Percentiles rank a stretch among this genome's conserved stretches.
These are phyloP conservation scores for Boechera stricta DNA, from an alignment of 345 rosid genomes.

Conservation along the genomic window DNA sequence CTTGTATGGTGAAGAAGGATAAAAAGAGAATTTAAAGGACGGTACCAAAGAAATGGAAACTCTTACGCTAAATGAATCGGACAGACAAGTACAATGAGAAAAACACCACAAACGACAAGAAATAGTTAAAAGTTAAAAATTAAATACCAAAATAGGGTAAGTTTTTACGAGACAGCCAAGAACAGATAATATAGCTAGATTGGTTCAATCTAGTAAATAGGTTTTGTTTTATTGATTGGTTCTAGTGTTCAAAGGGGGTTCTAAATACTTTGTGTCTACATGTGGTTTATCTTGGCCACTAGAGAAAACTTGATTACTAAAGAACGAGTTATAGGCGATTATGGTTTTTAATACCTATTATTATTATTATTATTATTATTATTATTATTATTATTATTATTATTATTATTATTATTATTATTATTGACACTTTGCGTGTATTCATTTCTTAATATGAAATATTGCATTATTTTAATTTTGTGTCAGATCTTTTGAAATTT, in stretches of 20 bases:
- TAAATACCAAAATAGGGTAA: slow-evolving; percentile 20
- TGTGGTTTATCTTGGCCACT: not conserved
- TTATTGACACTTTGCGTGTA: not conserved
- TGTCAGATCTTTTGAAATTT: not conserved
- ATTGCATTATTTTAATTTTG: not conserved
- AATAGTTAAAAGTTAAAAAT: slow-evolving; percentile 4
- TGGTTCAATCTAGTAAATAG: slow-evolving; percentile 30
- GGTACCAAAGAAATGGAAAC: slow-evolving; percentile 38
- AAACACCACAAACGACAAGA: slow-evolving; percentile 38
- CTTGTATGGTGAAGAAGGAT: slow-evolving; percentile 27
- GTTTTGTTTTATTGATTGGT: slow-evolving; percentile 11
- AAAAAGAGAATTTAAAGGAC: slow-evolving; percentile 37
- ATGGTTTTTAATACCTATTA: too few species aligned
- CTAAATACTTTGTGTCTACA: not conserved
- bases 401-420: too few species aligned
- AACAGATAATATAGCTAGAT: slow-evolving; percentile 25
- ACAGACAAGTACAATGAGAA: slow-evolving; percentile 45
- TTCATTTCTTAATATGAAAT: not conserved
- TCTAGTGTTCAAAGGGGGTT: slow-evolving; percentile 8
- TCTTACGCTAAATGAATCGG: slow-evolving; percentile 35
- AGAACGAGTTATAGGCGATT: not conserved
- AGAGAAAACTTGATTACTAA: not conserved
- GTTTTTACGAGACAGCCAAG: slow-evolving; percentile 36
- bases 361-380: too few species aligned
- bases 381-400: too few species aligned